Percentiles rank a stretch among this genome's conserved stretches.
Evolutionary conservation across 169 alveolate species (phyloP).

Genomic region (Perkinsus olseni): DNA sequence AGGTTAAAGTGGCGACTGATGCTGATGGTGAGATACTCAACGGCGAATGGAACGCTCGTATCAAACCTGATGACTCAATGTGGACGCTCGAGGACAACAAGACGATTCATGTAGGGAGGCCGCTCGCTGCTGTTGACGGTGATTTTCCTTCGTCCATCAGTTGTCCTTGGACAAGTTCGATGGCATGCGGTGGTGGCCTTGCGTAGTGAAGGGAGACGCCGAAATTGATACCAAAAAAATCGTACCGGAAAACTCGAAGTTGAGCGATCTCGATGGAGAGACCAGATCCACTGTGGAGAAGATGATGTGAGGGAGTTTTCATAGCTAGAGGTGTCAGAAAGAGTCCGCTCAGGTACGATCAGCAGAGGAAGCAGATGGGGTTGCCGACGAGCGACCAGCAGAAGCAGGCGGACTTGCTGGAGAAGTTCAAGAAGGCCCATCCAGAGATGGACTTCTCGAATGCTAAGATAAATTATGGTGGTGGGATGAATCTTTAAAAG

Average conservation of each 20-base stretch:
- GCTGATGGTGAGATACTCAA: constrained; percentile 20
- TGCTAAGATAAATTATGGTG: constrained; percentile 75
- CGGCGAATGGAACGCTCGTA: constrained; percentile 78
- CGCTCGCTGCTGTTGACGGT: neutral
- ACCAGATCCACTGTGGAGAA: constrained; percentile 92
- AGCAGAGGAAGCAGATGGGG: constrained; percentile 79
- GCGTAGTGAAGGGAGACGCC: constrained; percentile 84
- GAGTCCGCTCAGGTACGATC: constrained; percentile 53
- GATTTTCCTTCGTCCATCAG: neutral
- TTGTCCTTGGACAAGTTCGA: constrained; percentile 80
- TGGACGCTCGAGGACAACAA: constrained; percentile 89
- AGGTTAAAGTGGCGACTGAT: neutral
- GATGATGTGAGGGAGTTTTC: constrained; percentile 73
- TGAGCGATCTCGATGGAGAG: constrained; percentile 90
- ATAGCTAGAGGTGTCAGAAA: neutral
- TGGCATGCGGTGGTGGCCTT: constrained; percentile 90
- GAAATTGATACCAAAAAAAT: constrained; percentile 91
- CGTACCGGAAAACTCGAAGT: constrained; percentile 93
- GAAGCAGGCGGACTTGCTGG: constrained; percentile 81
- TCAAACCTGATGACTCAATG: constrained; percentile 83
- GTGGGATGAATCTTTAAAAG: neutral
- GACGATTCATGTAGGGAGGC: constrained; percentile 42
- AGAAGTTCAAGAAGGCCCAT: constrained; percentile 86
- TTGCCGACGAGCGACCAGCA: constrained; percentile 86
- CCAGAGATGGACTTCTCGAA: constrained; percentile 96